Conservation (phyloP, 257 asterid genomes). For the Misopates orontium region DNA sequence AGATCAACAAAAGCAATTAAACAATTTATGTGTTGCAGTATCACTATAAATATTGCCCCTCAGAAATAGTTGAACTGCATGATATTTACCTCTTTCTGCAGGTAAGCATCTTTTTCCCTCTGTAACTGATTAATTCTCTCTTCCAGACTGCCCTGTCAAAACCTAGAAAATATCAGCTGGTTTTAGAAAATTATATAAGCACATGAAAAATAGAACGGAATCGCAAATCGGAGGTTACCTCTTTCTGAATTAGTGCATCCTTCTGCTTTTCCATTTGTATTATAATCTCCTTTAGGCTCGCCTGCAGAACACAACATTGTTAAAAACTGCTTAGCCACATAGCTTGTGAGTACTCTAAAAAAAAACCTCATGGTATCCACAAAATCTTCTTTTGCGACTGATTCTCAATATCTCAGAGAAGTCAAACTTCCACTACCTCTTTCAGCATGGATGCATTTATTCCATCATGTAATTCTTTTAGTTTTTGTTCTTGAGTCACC, state of each 20-base stretch:
- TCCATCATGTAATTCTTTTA: constrained; percentile 44
- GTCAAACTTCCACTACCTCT: constrained; percentile 41
- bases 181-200: constrained; percentile 17
- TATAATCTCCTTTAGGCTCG: constrained; percentile 43
- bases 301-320: constrained; percentile 48
- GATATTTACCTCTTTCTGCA: constrained; percentile 51
- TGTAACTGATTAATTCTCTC: constrained; percentile 40
- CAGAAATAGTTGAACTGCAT: constrained; percentile 11
- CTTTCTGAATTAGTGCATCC: constrained; percentile 42
- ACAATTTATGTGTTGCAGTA: constrained; percentile 15
- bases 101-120: constrained; percentile 37
- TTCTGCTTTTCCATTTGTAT: constrained; percentile 49
- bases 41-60: constrained; percentile 16
- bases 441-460: constrained; percentile 41
- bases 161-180: constrained; percentile 25
- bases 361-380: constrained; percentile 6
- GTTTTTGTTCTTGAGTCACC: constrained; percentile 46
- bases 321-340: constrained; percentile 29
- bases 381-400: constrained; percentile 10
- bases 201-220: not conserved
- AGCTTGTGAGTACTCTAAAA: constrained; percentile 22
- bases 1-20: not conserved
- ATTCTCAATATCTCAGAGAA: constrained; percentile 14
- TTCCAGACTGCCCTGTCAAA: constrained; percentile 42
- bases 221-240: constrained; percentile 40